Percentiles rank a stretch among this genome's conserved stretches.
phyloP scores from a whole-genome alignment of 108 stramenopile species.

The Cyclotella kingstonii region DNA sequence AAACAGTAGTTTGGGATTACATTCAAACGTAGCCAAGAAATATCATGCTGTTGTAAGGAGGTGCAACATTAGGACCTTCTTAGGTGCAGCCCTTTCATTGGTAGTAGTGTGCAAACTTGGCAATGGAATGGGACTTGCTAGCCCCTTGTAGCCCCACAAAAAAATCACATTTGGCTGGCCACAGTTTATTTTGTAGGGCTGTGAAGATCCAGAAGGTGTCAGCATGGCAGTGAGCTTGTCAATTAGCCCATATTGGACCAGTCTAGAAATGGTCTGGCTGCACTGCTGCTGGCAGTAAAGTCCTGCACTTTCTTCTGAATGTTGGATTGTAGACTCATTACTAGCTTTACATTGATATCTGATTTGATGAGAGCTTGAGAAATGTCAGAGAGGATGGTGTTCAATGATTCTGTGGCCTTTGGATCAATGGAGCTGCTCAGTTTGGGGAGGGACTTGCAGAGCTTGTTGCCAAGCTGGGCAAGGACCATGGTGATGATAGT shows the following conservation, averaged over 20 bases:
- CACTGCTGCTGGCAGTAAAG: constrained; percentile 22
- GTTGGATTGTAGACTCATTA: constrained; percentile 72
- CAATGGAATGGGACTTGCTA: constrained; percentile 97
- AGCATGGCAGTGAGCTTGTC: constrained; percentile 88
- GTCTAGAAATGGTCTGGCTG: constrained; percentile 35
- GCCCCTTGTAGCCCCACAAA: constrained; percentile 98
- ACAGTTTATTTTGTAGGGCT: constrained; percentile 78
- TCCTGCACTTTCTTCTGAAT: constrained; percentile 71
- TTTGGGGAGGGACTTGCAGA: constrained; percentile 86
- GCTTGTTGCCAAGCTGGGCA: constrained; percentile 91
- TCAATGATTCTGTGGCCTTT: constrained; percentile 74
- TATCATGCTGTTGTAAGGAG: too few relatives aligned
- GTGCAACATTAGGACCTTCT: too few relatives aligned
- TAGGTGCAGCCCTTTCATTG: constrained; percentile 78
- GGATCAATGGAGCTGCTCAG: constrained; percentile 55
- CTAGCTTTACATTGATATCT: constrained; percentile 93
- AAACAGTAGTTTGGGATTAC: too few relatives aligned
- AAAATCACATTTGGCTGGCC: constrained; percentile 92
- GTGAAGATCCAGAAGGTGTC: constrained; percentile 40
- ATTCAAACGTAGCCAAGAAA: too few relatives aligned
- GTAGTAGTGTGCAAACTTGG: constrained; percentile 97
- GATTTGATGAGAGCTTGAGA: constrained; percentile 89
- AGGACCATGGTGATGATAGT: constrained; percentile 78
- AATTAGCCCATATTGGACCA: constrained; percentile 90
- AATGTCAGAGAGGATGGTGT: constrained; percentile 79